These are phyloP conservation scores for Aspergillus panamensis DNA, from an alignment of 495 filamentous ascomycete species.

Conservation along the genomic window DNA sequence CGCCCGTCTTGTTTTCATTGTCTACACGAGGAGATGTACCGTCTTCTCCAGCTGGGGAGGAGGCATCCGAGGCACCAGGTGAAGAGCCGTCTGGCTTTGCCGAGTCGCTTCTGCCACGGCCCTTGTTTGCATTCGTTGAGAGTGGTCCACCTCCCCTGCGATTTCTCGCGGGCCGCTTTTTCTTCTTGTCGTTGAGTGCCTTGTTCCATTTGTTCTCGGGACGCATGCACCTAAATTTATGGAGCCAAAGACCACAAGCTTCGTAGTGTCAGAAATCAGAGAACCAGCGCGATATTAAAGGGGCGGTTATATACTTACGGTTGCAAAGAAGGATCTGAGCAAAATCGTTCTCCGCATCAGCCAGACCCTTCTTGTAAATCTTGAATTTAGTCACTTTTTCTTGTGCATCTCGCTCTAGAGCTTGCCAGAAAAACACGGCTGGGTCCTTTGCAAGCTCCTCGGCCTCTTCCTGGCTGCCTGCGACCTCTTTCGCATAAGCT, in stretches of 20 bases:
- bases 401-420: conserved; percentile 57
- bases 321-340: conserved; percentile 79
- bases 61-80: conserved; percentile 42
- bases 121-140: conserved; percentile 29
- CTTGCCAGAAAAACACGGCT: conserved; percentile 59
- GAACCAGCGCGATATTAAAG: conserved; percentile 7
- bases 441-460: conserved; percentile 63
- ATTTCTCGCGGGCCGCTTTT: conserved; percentile 39
- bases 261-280: conserved; percentile 24
- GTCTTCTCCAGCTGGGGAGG: conserved; percentile 40
- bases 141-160: conserved; percentile 36
- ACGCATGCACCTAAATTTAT: conserved; percentile 79
- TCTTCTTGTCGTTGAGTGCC: conserved; percentile 30
- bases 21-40: conserved; percentile 36
- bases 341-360: conserved; percentile 61
- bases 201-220: conserved; percentile 81
- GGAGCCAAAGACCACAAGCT: conserved; percentile 90
- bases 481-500: conserved; percentile 67
- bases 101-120: conserved; percentile 32
- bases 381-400: conserved; percentile 59
- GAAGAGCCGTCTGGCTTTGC: conserved; percentile 36
- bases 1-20: conserved; percentile 20
- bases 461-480: conserved; percentile 58
- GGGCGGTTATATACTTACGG: conserved; percentile 50
- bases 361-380: conserved; percentile 73